Evolutionary conservation across 148 eudicot species (phyloP), one percentile per base, ranked within the genome.

Genomic region (Diospyros lotus): DNA sequence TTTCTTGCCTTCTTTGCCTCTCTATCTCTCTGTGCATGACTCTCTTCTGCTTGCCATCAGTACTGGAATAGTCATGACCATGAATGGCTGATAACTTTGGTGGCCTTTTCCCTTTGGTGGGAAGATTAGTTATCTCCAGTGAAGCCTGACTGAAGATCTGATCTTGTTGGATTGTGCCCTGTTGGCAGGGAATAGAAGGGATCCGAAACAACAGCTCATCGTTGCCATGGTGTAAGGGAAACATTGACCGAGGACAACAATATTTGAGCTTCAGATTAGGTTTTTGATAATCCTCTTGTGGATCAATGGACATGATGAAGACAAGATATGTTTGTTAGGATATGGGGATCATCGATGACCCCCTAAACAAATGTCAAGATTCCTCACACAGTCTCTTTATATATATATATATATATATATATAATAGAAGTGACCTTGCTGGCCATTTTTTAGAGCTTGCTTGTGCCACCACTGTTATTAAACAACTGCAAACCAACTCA

Each of bases 1-100:
- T 93, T 79, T 90, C 93, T 76, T 89, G 86, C 79, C 98, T 84
- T 75, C 98, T 87, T 78, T 85, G 89, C 44, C 88, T 78, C 58
- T 93, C 98, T 13, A 86, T 73, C 58, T 90, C 93, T 80, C 89
- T 83, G 63, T 89, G 98, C 48, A 75, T 44, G 13, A 70, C 66
- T 72, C 62, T 76, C 64, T 66, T 85, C 80, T 71, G 80, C 50
- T 65, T 40, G 54, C 62, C 72, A 56, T 13, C 51, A 41, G 67
- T 56, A 54, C 9, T 52, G 62, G 4, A 62, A 64, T 45, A 42
- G 11, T 28, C 55, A 48, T 75, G 50, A 50, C 18, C 59, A 0
- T 64, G 0, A 38, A n/a, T 58, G 2, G 44, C 71, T 5, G 2
- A 1, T 40, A 17, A 55, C 6, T 17, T 46, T 56, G 61, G 38